Evolutionary conservation across 106 monocot species (phyloP).

Genomic region (Dioscorea zingiberensis): DNA sequence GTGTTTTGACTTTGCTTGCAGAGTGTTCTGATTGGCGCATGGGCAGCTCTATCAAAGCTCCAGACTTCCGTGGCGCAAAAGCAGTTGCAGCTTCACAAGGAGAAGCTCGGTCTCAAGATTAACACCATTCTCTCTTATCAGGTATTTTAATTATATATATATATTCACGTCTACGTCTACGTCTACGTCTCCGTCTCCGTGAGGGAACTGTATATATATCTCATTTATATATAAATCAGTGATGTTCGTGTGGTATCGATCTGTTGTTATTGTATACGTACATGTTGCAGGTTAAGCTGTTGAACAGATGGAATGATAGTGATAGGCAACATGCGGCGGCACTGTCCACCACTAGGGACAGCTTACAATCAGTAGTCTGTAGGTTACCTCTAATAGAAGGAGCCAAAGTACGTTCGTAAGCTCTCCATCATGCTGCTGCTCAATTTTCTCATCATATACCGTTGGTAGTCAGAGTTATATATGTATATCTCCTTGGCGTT

Average conservation of each 20-base stretch:
- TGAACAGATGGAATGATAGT: conserved; percentile 29
- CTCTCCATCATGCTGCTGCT: neutral
- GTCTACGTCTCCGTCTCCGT: too few relatives aligned
- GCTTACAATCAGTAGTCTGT: conserved; percentile 29
- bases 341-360: conserved; percentile 18
- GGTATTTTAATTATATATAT: conserved; percentile 9
- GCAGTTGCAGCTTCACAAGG: conserved; percentile 25
- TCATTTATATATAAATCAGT: too few relatives aligned
- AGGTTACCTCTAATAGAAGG: conserved; percentile 34
- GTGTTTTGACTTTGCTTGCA: neutral
- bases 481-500: too few relatives aligned
- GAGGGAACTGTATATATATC: too few relatives aligned
- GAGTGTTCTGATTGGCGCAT: conserved; percentile 17
- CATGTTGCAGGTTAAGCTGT: conserved; percentile 19
- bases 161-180: too few relatives aligned
- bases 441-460: too few relatives aligned
- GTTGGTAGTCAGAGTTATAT: too few relatives aligned
- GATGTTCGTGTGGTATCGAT: too few relatives aligned
- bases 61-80: conserved; percentile 20
- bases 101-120: conserved; percentile 32
- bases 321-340: conserved; percentile 25
- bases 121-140: conserved; percentile 19
- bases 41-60: conserved; percentile 19
- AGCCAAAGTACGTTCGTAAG: conserved; percentile 19
- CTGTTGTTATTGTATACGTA: too few relatives aligned